Conservation (phyloP, 345 rosid species). For the Turritis glabra region DNA sequence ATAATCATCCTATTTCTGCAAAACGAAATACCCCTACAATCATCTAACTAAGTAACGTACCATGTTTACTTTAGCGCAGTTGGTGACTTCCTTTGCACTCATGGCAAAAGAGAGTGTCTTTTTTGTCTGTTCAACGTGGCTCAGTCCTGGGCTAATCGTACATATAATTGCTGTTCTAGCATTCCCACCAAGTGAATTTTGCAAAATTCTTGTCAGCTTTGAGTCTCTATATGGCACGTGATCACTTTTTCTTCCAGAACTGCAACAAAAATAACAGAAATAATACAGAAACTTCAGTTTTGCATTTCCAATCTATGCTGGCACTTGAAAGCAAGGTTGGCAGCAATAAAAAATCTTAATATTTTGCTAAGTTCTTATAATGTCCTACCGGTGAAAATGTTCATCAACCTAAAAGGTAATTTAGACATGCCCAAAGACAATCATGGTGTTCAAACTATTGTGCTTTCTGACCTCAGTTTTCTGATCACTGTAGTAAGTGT, state of each 20-base stretch:
- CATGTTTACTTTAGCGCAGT: constrained; percentile 89
- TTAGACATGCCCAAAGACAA: constrained; percentile 22
- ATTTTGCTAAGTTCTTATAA: neutral
- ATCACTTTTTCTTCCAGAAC: constrained; percentile 65
- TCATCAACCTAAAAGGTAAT: constrained; percentile 10
- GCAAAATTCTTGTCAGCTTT: constrained; percentile 93
- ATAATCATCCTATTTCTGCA: neutral
- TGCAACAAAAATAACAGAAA: constrained; percentile 45
- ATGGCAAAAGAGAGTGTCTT: constrained; percentile 86
- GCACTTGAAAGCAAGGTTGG: constrained; percentile 4
- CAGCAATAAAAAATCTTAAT: neutral
- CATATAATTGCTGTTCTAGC: constrained; percentile 96
- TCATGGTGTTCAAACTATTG: neutral
- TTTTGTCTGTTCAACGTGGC: constrained; percentile 90
- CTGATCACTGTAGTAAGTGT: constrained; percentile 92
- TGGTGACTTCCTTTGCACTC: constrained; percentile 94
- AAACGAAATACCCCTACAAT: neutral
- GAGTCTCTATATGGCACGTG: constrained; percentile 97
- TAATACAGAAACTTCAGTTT: neutral
- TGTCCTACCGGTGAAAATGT: neutral
- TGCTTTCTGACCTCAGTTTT: constrained; percentile 79
- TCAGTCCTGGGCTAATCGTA: constrained; percentile 89
- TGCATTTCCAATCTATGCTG: neutral
- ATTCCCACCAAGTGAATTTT: constrained; percentile 97
- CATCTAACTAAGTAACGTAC: constrained; percentile 45